These are phyloP conservation scores for Holtermannia corniformis DNA, from an alignment of 768 basidiomycete genomes.

Conservation along the genomic window DNA sequence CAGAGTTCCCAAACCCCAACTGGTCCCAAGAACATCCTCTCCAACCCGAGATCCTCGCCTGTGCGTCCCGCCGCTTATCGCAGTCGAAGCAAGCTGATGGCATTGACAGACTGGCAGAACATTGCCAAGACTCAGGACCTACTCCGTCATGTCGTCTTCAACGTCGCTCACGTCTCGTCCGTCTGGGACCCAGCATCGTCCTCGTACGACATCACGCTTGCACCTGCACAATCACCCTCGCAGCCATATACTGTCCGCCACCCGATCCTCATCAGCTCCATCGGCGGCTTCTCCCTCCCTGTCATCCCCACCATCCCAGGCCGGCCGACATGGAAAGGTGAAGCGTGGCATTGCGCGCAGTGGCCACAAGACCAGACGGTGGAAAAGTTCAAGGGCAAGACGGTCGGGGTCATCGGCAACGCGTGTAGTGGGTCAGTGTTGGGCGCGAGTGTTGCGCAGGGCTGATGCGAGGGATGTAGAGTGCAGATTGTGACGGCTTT, in stretches of 20 bases:
- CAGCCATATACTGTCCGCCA: background rate
- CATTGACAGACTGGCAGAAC: slow-evolving; percentile 15
- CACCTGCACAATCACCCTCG: background rate
- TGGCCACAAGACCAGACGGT: slow-evolving; percentile 10
- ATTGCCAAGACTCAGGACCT: slow-evolving; percentile 9
- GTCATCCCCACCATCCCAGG: slow-evolving; percentile 12
- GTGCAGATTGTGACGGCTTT: slow-evolving; percentile 14
- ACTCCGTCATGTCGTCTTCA: slow-evolving; percentile 8
- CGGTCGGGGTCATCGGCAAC: slow-evolving; percentile 17
- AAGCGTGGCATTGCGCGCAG: slow-evolving; percentile 10
- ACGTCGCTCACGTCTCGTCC: slow-evolving; percentile 5
- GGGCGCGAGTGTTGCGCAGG: background rate
- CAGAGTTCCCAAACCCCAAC: slow-evolving; percentile 12
- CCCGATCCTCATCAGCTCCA: slow-evolving; percentile 9
- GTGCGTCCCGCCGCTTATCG: no score
- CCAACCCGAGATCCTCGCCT: slow-evolving; percentile 15
- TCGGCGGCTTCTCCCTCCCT: slow-evolving; percentile 18
- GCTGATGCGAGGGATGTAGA: background rate
- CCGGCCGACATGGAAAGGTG: slow-evolving; percentile 12
- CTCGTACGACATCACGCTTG: slow-evolving; percentile 3
- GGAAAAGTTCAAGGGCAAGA: slow-evolving; percentile 11
- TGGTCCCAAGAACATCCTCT: slow-evolving; percentile 17
- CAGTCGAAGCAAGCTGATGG: no score
- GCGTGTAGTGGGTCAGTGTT: slow-evolving; percentile 15
- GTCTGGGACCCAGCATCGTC: slow-evolving; percentile 6